These are phyloP conservation scores for Cardamine occulta DNA, from an alignment of 345 rosid genomes.

Conservation along the genomic window DNA sequence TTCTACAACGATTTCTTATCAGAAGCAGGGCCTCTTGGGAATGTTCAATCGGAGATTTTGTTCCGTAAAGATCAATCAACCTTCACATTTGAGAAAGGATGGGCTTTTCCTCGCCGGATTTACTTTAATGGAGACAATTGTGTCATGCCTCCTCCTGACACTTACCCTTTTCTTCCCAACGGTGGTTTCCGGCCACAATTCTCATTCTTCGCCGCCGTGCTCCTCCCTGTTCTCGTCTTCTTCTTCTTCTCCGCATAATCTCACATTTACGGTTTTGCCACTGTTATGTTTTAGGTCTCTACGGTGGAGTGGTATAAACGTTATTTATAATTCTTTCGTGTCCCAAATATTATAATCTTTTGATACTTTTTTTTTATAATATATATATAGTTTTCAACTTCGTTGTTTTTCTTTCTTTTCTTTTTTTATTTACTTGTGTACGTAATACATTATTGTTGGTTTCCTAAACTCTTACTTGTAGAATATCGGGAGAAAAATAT, in stretches of 20 bases:
- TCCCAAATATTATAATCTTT: constrained; percentile 3
- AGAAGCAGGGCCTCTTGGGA: constrained; percentile 83
- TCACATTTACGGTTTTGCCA: constrained; percentile 36
- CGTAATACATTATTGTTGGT: background rate
- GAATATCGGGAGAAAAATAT: background rate
- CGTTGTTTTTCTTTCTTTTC: background rate
- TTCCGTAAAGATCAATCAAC: constrained; percentile 71
- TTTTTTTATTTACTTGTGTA: background rate
- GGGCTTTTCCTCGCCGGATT: constrained; percentile 89
- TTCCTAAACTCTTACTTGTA: background rate
- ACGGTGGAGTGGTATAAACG: constrained; percentile 34
- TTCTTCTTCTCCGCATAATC: constrained; percentile 29
- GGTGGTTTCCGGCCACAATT: constrained; percentile 44
- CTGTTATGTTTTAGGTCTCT: constrained; percentile 17
- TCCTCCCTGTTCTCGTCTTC: constrained; percentile 31
- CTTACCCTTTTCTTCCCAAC: constrained; percentile 86
- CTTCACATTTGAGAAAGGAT: constrained; percentile 86
- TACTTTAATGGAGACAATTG: constrained; percentile 94
- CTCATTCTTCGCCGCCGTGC: constrained; percentile 44
- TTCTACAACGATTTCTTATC: constrained; percentile 81
- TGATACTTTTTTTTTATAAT: background rate
- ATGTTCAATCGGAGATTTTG: constrained; percentile 85
- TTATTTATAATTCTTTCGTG: constrained; percentile 37
- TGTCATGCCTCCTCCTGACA: constrained; percentile 93
- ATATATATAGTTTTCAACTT: constrained; percentile 33